These are phyloP conservation scores for Dendrobium nobile DNA, from an alignment of 106 monocot genomes.

Conservation along the genomic window DNA sequence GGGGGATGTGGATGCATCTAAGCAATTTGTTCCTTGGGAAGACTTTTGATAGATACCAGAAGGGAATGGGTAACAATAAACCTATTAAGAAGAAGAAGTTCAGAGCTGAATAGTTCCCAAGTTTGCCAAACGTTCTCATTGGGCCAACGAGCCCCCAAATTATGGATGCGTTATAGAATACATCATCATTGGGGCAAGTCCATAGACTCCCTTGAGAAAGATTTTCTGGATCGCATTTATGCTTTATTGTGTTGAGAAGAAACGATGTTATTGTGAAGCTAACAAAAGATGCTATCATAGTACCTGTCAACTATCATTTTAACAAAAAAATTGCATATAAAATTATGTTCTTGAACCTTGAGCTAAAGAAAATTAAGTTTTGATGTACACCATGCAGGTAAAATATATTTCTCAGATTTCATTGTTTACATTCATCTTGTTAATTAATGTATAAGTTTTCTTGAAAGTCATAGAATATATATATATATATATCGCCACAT, in stretches of 20 bases:
- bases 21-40: slow-evolving; percentile 61
- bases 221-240: slow-evolving; percentile 56
- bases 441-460: no score
- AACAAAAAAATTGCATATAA: neutral
- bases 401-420: no score
- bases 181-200: slow-evolving; percentile 71
- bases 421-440: no score
- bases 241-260: slow-evolving; percentile 42
- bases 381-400: no score
- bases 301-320: slow-evolving; percentile 47
- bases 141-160: slow-evolving; percentile 93
- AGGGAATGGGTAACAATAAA: slow-evolving; percentile 44
- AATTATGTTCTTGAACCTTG: no score
- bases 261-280: slow-evolving; percentile 74
- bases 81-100: slow-evolving; percentile 73
- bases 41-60: slow-evolving; percentile 40
- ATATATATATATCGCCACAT: no score
- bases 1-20: slow-evolving; percentile 54
- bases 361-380: no score
- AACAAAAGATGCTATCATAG: slow-evolving; percentile 39
- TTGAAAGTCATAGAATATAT: no score
- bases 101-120: slow-evolving; percentile 25
- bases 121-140: slow-evolving; percentile 44
- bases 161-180: slow-evolving; percentile 67
- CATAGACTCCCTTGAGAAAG: slow-evolving; percentile 64